Percentiles rank a stretch among this genome's conserved stretches.
Evolutionary conservation across 768 basidiomycete genomes (phyloP).

Genomic region (Leccinum olivaceopallidum): DNA sequence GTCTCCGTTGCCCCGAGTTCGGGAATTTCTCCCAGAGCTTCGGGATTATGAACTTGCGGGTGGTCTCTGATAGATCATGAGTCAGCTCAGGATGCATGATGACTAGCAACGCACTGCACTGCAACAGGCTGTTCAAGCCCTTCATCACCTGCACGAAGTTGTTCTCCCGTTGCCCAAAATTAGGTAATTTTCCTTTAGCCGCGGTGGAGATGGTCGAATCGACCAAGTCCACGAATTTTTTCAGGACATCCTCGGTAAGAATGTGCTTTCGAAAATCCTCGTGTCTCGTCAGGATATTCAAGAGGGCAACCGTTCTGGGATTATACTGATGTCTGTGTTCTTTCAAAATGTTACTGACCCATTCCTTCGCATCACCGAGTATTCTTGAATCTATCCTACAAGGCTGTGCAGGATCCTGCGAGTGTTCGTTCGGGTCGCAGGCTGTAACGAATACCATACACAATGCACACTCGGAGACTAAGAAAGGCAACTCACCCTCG

Average conservation of each 20-base stretch:
- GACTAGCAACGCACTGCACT: conserved; percentile 14
- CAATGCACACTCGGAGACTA: not conserved
- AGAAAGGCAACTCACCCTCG: conserved; percentile 17
- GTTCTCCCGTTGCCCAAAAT: not conserved
- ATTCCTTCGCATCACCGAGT: conserved; percentile 12
- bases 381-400: too few species aligned
- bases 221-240: conserved; percentile 14
- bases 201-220: conserved; percentile 10
- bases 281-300: conserved; percentile 24
- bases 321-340: conserved; percentile 19
- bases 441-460: conserved; percentile 2
- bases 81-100: not conserved
- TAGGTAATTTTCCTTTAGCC: not conserved
- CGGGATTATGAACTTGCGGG: not conserved
- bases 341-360: conserved; percentile 13
- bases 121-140: conserved; percentile 17
- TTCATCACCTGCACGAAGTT: conserved; percentile 26
- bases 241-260: conserved; percentile 15
- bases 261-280: conserved; percentile 11
- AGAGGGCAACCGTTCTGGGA: conserved; percentile 23
- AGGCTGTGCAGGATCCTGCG: not conserved
- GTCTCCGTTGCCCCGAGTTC: not conserved
- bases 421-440: not conserved
- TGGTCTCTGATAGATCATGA: conserved; percentile 10
- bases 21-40: not conserved